Evolutionary conservation across 805 yeast genomes (phyloP).

Genomic region (Hanseniaspora jakobsenii): DNA sequence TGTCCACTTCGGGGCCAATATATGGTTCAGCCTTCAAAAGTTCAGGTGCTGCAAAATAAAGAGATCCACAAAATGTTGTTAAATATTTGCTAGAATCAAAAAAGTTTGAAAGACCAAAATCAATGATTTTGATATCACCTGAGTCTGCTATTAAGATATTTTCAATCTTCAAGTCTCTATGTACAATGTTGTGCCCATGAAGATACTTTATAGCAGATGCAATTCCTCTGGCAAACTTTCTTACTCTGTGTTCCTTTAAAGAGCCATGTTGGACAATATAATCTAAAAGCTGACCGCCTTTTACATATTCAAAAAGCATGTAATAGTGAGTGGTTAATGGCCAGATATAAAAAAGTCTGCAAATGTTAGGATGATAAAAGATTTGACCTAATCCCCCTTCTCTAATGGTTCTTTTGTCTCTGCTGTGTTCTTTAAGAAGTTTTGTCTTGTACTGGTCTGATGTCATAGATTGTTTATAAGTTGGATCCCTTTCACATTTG

Average conservation of each 20-base stretch:
- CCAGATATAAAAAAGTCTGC: constrained; percentile 83
- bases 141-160: constrained; percentile 86
- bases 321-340: constrained; percentile 95
- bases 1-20: constrained; percentile 92
- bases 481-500: constrained; percentile 57
- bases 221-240: constrained; percentile 88
- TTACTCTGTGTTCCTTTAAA: constrained; percentile 82
- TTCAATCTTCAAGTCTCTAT: constrained; percentile 91
- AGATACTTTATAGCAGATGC: constrained; percentile 89
- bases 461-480: constrained; percentile 49
- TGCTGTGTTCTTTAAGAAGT: constrained; percentile 68
- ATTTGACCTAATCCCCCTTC: constrained; percentile 91
- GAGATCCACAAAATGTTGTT: constrained; percentile 91
- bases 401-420: constrained; percentile 84
- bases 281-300: constrained; percentile 96
- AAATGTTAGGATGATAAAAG: constrained; percentile 81
- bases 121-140: constrained; percentile 91
- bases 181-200: constrained; percentile 89
- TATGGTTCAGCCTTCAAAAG: constrained; percentile 84
- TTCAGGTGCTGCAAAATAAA: constrained; percentile 98
- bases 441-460: constrained; percentile 53
- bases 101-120: constrained; percentile 87
- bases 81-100: constrained; percentile 59
- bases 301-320: constrained; percentile 90
- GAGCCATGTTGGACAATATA: constrained; percentile 94